Conservation (phyloP, 2,329 filamentous ascomycete genomes). For the Sporothrix sp. region DNA sequence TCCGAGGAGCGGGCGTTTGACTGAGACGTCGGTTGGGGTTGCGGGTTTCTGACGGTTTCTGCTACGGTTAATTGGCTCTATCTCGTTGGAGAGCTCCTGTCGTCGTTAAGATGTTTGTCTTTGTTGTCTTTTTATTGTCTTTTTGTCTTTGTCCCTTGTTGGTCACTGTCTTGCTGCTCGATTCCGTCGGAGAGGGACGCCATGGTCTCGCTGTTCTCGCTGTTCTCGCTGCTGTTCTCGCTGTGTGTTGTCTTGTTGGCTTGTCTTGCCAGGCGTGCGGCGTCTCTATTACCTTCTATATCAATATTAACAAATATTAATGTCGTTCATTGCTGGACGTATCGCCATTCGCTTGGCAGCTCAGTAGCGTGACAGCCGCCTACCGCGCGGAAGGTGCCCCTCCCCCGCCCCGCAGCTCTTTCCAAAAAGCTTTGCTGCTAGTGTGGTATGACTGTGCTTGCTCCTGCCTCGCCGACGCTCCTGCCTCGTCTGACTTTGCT, state of each 20-base stretch:
- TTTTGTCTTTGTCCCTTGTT: no score
- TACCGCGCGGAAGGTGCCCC: background rate
- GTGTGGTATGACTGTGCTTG: conserved; percentile 1
- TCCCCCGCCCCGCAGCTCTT: conserved; percentile 1
- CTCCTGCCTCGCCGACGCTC: background rate
- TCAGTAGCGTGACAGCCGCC: background rate
- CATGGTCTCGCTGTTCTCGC: background rate
- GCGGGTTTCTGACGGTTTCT: no score
- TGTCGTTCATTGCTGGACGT: no score
- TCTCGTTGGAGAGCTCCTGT: background rate
- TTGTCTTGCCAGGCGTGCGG: background rate
- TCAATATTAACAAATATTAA: background rate
- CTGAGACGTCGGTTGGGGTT: background rate
- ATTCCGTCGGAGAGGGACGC: no score
- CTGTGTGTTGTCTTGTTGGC: no score
- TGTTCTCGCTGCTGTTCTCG: no score
- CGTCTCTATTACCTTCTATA: background rate
- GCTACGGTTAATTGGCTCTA: background rate
- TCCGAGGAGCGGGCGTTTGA: conserved; percentile 17
- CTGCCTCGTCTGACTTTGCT: no score
- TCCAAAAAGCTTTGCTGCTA: conserved; percentile 1
- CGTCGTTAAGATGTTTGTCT: no score
- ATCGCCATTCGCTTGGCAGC: no score
- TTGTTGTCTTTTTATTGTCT: no score
- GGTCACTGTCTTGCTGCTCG: no score